Percentiles rank a stretch among this genome's conserved stretches.
Evolutionary conservation across 306 rosid genomes (phyloP).

Genomic region (Adenanthera pavonina): DNA sequence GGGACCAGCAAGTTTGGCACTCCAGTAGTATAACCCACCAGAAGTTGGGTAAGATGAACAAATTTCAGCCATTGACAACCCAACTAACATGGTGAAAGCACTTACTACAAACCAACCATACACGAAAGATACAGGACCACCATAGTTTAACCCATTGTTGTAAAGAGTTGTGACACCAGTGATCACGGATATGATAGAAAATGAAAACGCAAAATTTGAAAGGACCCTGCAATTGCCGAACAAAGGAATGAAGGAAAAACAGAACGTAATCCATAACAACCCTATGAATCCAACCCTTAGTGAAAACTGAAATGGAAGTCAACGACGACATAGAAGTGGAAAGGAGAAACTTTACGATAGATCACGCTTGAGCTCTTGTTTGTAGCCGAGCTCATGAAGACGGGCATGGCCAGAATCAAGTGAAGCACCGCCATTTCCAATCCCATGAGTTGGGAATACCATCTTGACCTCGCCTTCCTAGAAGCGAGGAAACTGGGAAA

Average conservation of each 20-base stretch:
- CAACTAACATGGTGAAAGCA: constrained; percentile 82
- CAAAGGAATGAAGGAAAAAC: constrained; percentile 17
- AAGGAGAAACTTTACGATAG: constrained; percentile 64
- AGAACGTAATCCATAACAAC: background rate
- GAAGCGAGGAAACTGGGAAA: background rate
- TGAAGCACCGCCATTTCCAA: constrained; percentile 40
- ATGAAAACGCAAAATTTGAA: constrained; percentile 91
- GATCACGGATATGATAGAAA: constrained; percentile 89
- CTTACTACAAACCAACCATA: constrained; percentile 91
- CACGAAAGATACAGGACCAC: constrained; percentile 83
- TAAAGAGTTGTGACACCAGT: constrained; percentile 93
- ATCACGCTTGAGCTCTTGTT: constrained; percentile 97
- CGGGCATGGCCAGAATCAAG: constrained; percentile 87
- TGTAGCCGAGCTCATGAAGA: constrained; percentile 92
- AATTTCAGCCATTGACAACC: constrained; percentile 92
- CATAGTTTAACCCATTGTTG: constrained; percentile 80
- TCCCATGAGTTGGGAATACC: constrained; percentile 43
- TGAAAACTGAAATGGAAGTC: constrained; percentile 15
- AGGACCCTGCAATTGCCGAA: constrained; percentile 62
- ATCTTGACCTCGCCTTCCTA: constrained; percentile 34
- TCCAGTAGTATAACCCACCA: constrained; percentile 97
- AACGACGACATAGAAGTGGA: background rate
- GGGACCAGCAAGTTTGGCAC: constrained; percentile 97
- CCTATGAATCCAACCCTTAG: constrained; percentile 3
- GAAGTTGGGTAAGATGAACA: constrained; percentile 96